phyloP scores from a whole-genome alignment of 495 filamentous ascomycete species.

The Glonium stellatum region DNA sequence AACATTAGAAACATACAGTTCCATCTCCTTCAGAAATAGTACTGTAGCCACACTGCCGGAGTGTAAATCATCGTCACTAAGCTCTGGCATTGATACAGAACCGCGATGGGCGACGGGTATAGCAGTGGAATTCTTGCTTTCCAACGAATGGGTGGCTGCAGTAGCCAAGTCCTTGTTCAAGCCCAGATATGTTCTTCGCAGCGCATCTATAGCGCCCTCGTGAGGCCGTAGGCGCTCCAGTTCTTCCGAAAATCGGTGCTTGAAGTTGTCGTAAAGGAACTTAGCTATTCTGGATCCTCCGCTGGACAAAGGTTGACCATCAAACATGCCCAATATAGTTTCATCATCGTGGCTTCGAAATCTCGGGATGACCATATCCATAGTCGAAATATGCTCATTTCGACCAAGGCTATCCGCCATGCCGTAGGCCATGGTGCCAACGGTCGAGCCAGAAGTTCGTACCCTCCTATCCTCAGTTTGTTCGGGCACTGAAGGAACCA shows the following conservation, averaged over 20 bases:
- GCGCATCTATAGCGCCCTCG: slow-evolving; percentile 74
- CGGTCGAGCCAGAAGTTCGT: slow-evolving; percentile 85
- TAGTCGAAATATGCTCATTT: slow-evolving; percentile 92
- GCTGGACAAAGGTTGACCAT: slow-evolving; percentile 75
- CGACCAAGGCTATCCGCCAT: slow-evolving; percentile 96
- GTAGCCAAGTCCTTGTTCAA: slow-evolving; percentile 92
- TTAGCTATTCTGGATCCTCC: slow-evolving; percentile 94
- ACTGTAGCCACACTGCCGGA: slow-evolving; percentile 91
- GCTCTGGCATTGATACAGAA: slow-evolving; percentile 58
- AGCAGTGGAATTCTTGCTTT: slow-evolving; percentile 48
- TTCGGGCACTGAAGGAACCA: slow-evolving; percentile 85
- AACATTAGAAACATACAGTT: slow-evolving; percentile 90
- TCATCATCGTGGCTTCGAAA: slow-evolving; percentile 89
- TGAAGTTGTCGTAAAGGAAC: slow-evolving; percentile 91
- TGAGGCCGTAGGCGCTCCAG: slow-evolving; percentile 58
- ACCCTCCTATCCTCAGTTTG: slow-evolving; percentile 93
- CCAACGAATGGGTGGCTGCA: slow-evolving; percentile 72
- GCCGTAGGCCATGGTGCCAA: slow-evolving; percentile 82
- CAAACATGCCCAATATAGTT: slow-evolving; percentile 87
- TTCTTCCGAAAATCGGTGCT: slow-evolving; percentile 73
- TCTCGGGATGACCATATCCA: slow-evolving; percentile 91
- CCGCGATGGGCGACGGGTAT: slow-evolving; percentile 56
- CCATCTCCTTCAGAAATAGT: slow-evolving; percentile 77
- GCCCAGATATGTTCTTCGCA: slow-evolving; percentile 77
- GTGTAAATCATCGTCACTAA: slow-evolving; percentile 79